Conservation (phyloP, 2,329 filamentous ascomycete genomes). For the Mycosphaerella sp. region DNA sequence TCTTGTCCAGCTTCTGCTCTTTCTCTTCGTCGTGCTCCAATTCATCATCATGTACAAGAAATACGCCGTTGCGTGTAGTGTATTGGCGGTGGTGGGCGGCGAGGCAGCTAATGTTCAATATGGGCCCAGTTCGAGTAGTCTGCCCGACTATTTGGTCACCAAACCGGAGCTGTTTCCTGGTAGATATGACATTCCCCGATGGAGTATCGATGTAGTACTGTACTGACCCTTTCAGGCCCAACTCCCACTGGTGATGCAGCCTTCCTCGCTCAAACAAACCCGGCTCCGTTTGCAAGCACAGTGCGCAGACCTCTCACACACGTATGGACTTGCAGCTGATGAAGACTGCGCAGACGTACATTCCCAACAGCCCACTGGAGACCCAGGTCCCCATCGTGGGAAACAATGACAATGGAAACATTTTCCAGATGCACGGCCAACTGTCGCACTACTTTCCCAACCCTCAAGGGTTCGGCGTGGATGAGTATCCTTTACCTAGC, state of each 20-base stretch:
- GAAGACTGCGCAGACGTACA: slow-evolving; percentile 44
- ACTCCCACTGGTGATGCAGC: slow-evolving; percentile 64
- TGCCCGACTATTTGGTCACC: slow-evolving; percentile 60
- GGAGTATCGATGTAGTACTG: neutral
- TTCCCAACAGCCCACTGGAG: slow-evolving; percentile 64
- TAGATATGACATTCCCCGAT: slow-evolving; percentile 11
- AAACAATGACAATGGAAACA: slow-evolving; percentile 52
- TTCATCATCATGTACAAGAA: slow-evolving; percentile 32
- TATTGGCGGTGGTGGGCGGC: slow-evolving; percentile 10
- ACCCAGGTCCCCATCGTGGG: slow-evolving; percentile 61
- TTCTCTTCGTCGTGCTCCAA: slow-evolving; percentile 24
- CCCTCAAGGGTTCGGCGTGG: slow-evolving; percentile 62
- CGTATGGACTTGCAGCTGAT: neutral
- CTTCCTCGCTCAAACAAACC: slow-evolving; percentile 65
- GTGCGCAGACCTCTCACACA: slow-evolving; percentile 6
- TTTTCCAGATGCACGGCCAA: slow-evolving; percentile 65
- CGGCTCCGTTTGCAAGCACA: slow-evolving; percentile 54
- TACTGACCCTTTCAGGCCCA: slow-evolving; percentile 44
- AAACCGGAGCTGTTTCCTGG: slow-evolving; percentile 48
- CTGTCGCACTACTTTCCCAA: slow-evolving; percentile 65
- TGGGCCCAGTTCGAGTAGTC: slow-evolving; percentile 10
- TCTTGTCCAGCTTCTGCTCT: slow-evolving; percentile 24
- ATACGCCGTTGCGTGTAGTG: slow-evolving; percentile 27
- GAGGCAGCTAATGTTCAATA: slow-evolving; percentile 18
- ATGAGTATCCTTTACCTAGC: slow-evolving; percentile 61